Evolutionary conservation across 139 green algal species (phyloP), one percentile per base, ranked within the genome.

Genomic region (Trebouxia sp.): DNA sequence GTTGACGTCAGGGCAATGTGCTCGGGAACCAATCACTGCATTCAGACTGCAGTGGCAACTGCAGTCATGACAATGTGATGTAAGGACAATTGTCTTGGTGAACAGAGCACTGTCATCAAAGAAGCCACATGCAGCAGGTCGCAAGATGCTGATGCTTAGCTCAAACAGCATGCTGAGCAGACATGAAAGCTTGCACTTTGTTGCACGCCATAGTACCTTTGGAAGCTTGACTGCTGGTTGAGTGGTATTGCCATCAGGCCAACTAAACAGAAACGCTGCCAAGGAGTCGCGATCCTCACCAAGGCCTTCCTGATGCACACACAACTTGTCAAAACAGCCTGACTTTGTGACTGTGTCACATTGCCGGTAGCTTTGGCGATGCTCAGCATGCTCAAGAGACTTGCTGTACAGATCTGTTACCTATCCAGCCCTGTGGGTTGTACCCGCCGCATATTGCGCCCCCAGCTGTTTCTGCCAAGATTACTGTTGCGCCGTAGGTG

Each of bases 241-340:
- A 22, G 30, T 69, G 10, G 75, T 87, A 80, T 92, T 81, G 15
- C 92, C 90, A 42, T 89, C 75, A 3, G 84, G 85, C 87, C 88
- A 96, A 6, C 85, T 91, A 84, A 96, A 96, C 14, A 96, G 80
- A 77, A 96, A 96, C 15, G 91, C 89, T 32, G 90, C 90, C 58
- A 90, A 91, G 30, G 84, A 85, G 77, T 91, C 85, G 3, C 89
- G 45, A 76, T 94, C 86, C 51, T 96, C 92, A 0, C 91, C 87
- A 22, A 96, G 76, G 4, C 87, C 83, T 65, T 91, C 83, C 75
- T 41, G 55, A 47, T 48, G 28, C 15, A 87, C 14, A 41, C 48
- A 76, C 22, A 55, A 35, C 28, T 75, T 28, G 6, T 66, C 22
- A 15, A n/a, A 51, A 26, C 47, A 50, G 55, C 6, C 26, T 67